These are phyloP conservation scores for Acanthamoeba lenticulata DNA, from an alignment of 208 protist genomes.

Conservation along the genomic window DNA sequence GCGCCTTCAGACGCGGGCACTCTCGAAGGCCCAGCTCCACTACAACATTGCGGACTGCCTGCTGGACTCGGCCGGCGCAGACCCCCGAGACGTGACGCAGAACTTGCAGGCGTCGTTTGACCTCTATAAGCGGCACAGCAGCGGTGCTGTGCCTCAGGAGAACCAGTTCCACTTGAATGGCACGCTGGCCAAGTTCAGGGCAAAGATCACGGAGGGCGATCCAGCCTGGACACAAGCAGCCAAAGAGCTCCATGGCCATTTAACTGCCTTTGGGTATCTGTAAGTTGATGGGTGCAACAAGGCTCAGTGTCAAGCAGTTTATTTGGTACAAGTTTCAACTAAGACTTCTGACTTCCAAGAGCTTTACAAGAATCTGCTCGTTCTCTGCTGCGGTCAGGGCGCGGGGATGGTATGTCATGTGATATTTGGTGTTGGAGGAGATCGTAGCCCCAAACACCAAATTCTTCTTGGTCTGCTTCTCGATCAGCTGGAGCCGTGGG, in stretches of 20 bases:
- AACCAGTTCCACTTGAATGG: background rate
- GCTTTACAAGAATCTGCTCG: too few species aligned
- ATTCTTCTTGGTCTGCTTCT: too few species aligned
- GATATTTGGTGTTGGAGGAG: too few species aligned
- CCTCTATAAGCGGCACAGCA: background rate
- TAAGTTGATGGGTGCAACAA: too few species aligned
- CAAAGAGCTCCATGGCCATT: background rate
- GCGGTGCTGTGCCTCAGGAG: background rate
- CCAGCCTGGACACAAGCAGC: background rate
- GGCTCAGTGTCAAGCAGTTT: too few species aligned
- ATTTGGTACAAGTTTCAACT: too few species aligned
- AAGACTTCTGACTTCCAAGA: too few species aligned
- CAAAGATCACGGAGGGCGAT: background rate
- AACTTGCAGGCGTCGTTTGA: background rate
- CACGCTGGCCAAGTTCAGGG: background rate
- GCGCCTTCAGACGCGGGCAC: background rate
- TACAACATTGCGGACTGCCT: background rate
- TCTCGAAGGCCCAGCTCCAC: background rate
- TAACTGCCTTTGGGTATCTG: background rate
- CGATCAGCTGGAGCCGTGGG: too few species aligned
- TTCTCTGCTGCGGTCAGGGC: too few species aligned
- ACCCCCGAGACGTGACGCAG: background rate
- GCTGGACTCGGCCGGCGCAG: background rate
- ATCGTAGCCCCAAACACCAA: too few species aligned
- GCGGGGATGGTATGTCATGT: too few species aligned